Percentiles rank a stretch among this genome's conserved stretches.
Conservation (phyloP, 2,329 filamentous ascomycete species). For the Metarhizium humberi region DNA sequence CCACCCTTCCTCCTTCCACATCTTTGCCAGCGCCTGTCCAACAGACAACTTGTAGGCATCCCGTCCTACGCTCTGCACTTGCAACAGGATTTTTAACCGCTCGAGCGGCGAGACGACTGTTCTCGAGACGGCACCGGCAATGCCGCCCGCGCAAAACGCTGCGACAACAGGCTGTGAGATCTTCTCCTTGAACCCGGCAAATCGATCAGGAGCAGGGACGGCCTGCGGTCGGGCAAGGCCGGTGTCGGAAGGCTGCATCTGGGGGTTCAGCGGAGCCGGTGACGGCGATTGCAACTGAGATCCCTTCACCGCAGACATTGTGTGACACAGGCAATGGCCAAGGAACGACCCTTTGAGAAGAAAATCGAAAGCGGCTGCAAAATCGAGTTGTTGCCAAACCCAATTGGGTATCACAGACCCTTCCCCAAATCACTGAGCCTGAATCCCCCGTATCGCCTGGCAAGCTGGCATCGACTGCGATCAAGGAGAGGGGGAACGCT, state of each 20-base stretch:
- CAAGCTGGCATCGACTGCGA: slow-evolving; percentile 12
- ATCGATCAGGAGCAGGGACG: slow-evolving; percentile 15
- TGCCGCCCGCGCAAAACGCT: slow-evolving; percentile 87
- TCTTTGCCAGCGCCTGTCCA: slow-evolving; percentile 79
- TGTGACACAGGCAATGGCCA: neutral
- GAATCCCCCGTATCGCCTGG: slow-evolving; percentile 8
- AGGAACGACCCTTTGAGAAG: slow-evolving; percentile 4
- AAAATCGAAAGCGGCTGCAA: neutral
- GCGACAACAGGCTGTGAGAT: slow-evolving; percentile 79
- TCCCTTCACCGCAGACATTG: slow-evolving; percentile 22
- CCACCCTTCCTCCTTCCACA: slow-evolving; percentile 97
- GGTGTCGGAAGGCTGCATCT: slow-evolving; percentile 17
- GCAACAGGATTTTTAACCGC: slow-evolving; percentile 94
- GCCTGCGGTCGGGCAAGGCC: slow-evolving; percentile 14
- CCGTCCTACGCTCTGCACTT: slow-evolving; percentile 82
- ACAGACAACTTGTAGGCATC: slow-evolving; percentile 93
- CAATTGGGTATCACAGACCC: slow-evolving; percentile 12
- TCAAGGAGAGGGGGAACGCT: neutral
- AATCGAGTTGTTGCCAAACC: neutral
- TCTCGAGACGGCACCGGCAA: slow-evolving; percentile 92
- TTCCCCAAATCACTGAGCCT: slow-evolving; percentile 11
- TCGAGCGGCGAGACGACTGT: slow-evolving; percentile 96
- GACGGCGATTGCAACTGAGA: slow-evolving; percentile 8
- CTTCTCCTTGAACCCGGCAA: slow-evolving; percentile 32
- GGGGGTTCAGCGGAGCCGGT: slow-evolving; percentile 1